Conservation (phyloP, 495 filamentous ascomycete genomes). For the Hypoxylon intermedium region DNA sequence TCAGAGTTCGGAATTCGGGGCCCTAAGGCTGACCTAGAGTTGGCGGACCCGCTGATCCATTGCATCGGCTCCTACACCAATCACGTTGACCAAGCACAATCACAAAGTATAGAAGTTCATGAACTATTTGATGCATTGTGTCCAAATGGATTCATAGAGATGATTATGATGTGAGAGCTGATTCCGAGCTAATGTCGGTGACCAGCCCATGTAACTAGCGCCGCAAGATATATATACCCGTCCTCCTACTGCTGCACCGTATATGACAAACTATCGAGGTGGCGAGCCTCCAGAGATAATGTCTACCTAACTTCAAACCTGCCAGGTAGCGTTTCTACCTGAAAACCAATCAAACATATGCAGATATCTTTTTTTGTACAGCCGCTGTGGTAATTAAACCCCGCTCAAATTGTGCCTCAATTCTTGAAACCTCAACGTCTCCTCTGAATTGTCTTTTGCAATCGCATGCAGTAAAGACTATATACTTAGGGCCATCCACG, state of each 20-base stretch:
- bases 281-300: slow-evolving; percentile 25
- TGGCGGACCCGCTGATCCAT: slow-evolving; percentile 14
- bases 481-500: slow-evolving; percentile 23
- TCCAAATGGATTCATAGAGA: neutral
- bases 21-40: slow-evolving; percentile 17
- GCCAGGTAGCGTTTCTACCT: slow-evolving; percentile 18
- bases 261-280: slow-evolving; percentile 35
- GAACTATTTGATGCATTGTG: neutral
- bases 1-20: neutral
- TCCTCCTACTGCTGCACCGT: slow-evolving; percentile 28
- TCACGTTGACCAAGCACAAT: neutral
- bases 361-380: slow-evolving; percentile 35
- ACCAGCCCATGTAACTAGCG: slow-evolving; percentile 29
- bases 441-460: slow-evolving; percentile 21
- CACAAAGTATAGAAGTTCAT: neutral
- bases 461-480: slow-evolving; percentile 21
- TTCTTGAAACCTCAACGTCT: slow-evolving; percentile 4
- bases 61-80: neutral
- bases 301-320: slow-evolving; percentile 26
- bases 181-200: slow-evolving; percentile 9
- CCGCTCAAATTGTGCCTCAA: slow-evolving; percentile 11
- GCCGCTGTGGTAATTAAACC: slow-evolving; percentile 13
- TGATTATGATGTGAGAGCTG: slow-evolving; percentile 1
- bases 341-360: slow-evolving; percentile 24
- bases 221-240: slow-evolving; percentile 23